phyloP scores from a whole-genome alignment of 169 alveolate genomes.

The Plasmodium malariae region DNA sequence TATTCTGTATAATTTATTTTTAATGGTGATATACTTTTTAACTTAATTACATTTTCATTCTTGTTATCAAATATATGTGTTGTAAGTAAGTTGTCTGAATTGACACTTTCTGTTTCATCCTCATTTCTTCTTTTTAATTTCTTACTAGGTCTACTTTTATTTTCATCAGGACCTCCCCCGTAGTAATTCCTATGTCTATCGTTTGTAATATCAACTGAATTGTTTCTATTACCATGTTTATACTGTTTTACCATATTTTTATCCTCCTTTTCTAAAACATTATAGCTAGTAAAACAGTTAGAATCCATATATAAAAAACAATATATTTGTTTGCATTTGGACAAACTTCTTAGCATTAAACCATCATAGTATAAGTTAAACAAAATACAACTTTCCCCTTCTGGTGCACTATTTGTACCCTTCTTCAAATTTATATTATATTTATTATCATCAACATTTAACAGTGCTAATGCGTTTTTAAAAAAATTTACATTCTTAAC shows the following conservation, averaged over 20 bases:
- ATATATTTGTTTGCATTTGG: constrained; percentile 68
- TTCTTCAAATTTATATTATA: not conserved
- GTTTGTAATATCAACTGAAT: not conserved
- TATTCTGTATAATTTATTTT: constrained; percentile 11
- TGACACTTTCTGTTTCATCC: constrained; percentile 40
- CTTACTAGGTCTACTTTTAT: not conserved
- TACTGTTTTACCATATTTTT: not conserved
- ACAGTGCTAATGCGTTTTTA: constrained; percentile 58
- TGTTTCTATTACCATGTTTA: not conserved
- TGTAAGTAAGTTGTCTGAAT: constrained; percentile 53
- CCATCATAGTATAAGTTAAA: constrained; percentile 53
- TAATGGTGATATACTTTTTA: constrained; percentile 52
- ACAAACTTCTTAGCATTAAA: constrained; percentile 62
- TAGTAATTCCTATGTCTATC: not conserved
- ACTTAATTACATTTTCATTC: constrained; percentile 21
- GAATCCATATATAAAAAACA: constrained; percentile 66
- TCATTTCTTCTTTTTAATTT: not conserved
- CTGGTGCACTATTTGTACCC: not conserved
- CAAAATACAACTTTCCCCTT: constrained; percentile 29
- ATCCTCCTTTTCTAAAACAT: not conserved
- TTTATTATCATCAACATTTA: constrained; percentile 65
- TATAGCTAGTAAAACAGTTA: constrained; percentile 44
- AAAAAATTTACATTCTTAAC: constrained; percentile 64
- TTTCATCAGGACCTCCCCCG: not conserved
- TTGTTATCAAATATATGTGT: constrained; percentile 31